Evolutionary conservation across 495 filamentous ascomycete species (phyloP), one percentile per base, ranked within the genome.

Genomic region (Hypomontagnella submonticulosa): DNA sequence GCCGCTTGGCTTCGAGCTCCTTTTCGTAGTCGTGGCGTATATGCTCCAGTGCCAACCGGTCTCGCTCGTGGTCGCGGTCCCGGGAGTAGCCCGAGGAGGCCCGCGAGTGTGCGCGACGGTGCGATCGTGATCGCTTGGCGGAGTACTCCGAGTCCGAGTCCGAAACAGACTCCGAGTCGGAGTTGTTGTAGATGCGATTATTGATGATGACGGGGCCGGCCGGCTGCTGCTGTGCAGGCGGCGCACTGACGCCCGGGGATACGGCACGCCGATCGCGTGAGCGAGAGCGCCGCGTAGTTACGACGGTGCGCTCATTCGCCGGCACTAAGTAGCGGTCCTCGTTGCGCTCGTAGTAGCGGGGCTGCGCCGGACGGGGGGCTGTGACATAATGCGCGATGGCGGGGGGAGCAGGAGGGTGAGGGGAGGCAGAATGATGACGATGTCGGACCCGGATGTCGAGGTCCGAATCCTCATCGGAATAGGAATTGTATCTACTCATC

Each of bases 401-500:
- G 3, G 71, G 68, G 18, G 48, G 68, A 19, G 30, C 47, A 13
- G 71, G 70, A 27, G 73, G 76, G 30, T 49, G 65, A n/a, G 77
- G 69, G 23, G 74, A 75, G 3, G 71, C 57, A 6, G 23, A 27
- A 27, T 27, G 23, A 46, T 74, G 71, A 20, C 71, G 78, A 49
- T 73, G 77, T 11, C 72, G 70, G 37, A 80, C 64, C 43, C 70
- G 80, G 57, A 84, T 75, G 66, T 83, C 80, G 62, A 83, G 63
- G 30, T 81, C 77, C 4, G 76, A 75, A 11, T 79, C 75, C 5
- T 77, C 75, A 19, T 75, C 67, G 57, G 75, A 75, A 57, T 62
- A 57, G 15, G 48, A 55, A 19, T 43, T 63, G 89, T 88, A 71
- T 88, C 87, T 30, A 85, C 88, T 70, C 83, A 70, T 70, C n/a